Evolutionary conservation across 2,329 filamentous ascomycete species (phyloP).

Genomic region (Alternaria atra): DNA sequence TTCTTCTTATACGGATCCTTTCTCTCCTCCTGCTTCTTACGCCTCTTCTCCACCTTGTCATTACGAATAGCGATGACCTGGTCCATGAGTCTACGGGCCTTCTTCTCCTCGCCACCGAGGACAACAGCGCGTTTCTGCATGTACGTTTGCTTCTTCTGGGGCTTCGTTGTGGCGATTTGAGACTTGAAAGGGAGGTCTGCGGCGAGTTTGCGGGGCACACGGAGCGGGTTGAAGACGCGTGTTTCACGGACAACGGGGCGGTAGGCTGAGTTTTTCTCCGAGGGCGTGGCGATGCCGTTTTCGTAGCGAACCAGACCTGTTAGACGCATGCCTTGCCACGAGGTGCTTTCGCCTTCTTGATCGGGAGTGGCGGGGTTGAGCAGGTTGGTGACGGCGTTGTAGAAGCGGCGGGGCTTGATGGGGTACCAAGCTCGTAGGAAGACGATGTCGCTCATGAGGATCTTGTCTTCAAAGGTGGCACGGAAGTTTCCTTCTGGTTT

Average conservation of each 20-base stretch:
- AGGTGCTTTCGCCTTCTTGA: slow-evolving; percentile 48
- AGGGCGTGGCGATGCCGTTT: slow-evolving; percentile 77
- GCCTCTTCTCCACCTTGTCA: slow-evolving; percentile 85
- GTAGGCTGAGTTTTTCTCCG: slow-evolving; percentile 86
- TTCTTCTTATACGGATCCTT: slow-evolving; percentile 82
- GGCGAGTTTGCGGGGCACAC: slow-evolving; percentile 80
- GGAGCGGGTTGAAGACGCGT: slow-evolving; percentile 67
- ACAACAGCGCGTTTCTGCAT: slow-evolving; percentile 97
- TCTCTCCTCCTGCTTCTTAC: slow-evolving; percentile 87
- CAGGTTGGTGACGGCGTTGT: slow-evolving; percentile 94
- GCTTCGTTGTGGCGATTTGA: slow-evolving; percentile 83
- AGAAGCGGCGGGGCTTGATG: slow-evolving; percentile 93
- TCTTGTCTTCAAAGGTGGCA: slow-evolving; percentile 98
- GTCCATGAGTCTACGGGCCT: slow-evolving; percentile 87
- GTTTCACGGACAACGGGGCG: slow-evolving; percentile 65
- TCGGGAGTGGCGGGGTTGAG: slow-evolving; percentile 64
- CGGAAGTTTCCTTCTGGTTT: slow-evolving; percentile 96
- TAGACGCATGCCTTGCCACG: slow-evolving; percentile 90
- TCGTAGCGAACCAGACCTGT: slow-evolving; percentile 89
- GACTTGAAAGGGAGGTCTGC: slow-evolving; percentile 90
- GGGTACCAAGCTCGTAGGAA: slow-evolving; percentile 98
- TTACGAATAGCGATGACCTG: slow-evolving; percentile 90
- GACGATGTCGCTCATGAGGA: slow-evolving; percentile 94
- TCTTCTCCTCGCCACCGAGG: slow-evolving; percentile 81
- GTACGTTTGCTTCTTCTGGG: slow-evolving; percentile 84